Evolutionary conservation across 129 eudicot genomes (phyloP), one percentile per base, ranked within the genome.

Genomic region (Artemisia annua): DNA sequence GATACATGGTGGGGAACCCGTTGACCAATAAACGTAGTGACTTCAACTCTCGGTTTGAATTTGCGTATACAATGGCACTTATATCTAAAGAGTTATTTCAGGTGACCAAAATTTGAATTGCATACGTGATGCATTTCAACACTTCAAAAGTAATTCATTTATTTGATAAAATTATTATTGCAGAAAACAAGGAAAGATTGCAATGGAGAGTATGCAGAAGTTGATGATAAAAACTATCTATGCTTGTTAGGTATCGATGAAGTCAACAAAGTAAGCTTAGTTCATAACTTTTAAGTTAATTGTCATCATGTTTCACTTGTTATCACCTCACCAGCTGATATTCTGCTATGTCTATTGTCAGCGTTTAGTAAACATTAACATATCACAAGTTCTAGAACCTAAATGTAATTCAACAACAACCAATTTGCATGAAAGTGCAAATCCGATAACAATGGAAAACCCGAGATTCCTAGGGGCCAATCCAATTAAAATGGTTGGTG

Each of bases 1-100:
- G 82, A 66, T 78, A 63, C 63, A 26, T 73, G 13, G 69, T 10
- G 0, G 82, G 82, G 19, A 78, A 78, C 66, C 82, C 82, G 2
- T 58, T 71, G 0, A 78, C 82, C 0, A 63, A 72, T 58, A 56
- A 52, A 44, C 55, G 9, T 2, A 17, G 53, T 2, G 82, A 78
- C 54, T 22, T 48, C 14, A 78, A 78, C 53, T 78, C 82, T 22
- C 72, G 71, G 48, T 17, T 63, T 0, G 66, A 53, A 18, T 78
- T 63, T 43, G 74, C 82, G 46, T 69, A 78, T 56, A 72, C 48
- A n/a, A 13, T 78, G 28, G 77, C 68, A 65, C 73, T 78, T 56
- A 53, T 78, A 71, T 65, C 82, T 11, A 43, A 65, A 24, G 73
- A 65, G 24, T 61, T 78, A 63, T 71, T 43, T 46, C 56, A 78